Percentiles rank a stretch among this genome's conserved stretches.
These are phyloP conservation scores for Scedosporium aurantiacum DNA, from an alignment of 2,329 filamentous ascomycete species.

Conservation along the genomic window DNA sequence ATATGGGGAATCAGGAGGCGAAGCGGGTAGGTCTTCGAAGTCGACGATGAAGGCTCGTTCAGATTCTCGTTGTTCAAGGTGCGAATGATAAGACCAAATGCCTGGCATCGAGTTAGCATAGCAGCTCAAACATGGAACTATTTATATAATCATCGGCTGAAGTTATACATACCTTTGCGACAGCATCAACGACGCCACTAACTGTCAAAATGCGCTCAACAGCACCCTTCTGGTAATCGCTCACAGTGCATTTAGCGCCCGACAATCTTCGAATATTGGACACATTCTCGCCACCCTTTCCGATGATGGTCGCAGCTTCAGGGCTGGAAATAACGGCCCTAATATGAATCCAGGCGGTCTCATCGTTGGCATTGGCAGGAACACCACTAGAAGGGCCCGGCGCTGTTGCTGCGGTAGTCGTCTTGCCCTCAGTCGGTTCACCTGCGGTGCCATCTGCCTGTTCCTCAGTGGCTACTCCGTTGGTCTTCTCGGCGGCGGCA, in stretches of 20 bases:
- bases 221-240: conserved; percentile 93
- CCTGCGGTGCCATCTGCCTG: conserved; percentile 56
- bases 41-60: conserved; percentile 73
- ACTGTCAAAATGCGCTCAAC: conserved; percentile 97
- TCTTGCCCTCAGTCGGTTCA: conserved; percentile 29
- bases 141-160: background rate
- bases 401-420: conserved; percentile 26
- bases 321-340: conserved; percentile 94
- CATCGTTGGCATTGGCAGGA: conserved; percentile 57
- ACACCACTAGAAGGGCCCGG: conserved; percentile 26
- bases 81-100: conserved; percentile 94
- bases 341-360: conserved; percentile 94
- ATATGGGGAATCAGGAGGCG: conserved; percentile 93
- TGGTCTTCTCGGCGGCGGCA: conserved; percentile 37
- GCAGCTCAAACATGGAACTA: conserved; percentile 8
- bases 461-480: conserved; percentile 42
- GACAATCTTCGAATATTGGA: conserved; percentile 92
- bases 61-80: conserved; percentile 96
- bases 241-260: conserved; percentile 96
- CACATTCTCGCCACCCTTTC: conserved; percentile 97
- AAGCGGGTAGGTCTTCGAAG: conserved; percentile 95
- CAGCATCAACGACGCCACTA: conserved; percentile 90
- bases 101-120: conserved; percentile 40
- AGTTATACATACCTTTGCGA: conserved; percentile 74
- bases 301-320: conserved; percentile 94